Percentiles rank a stretch among this genome's conserved stretches.
These are phyloP conservation scores for Phytopythium boreale DNA, from an alignment of 352 stramenopile genomes.

Conservation along the genomic window DNA sequence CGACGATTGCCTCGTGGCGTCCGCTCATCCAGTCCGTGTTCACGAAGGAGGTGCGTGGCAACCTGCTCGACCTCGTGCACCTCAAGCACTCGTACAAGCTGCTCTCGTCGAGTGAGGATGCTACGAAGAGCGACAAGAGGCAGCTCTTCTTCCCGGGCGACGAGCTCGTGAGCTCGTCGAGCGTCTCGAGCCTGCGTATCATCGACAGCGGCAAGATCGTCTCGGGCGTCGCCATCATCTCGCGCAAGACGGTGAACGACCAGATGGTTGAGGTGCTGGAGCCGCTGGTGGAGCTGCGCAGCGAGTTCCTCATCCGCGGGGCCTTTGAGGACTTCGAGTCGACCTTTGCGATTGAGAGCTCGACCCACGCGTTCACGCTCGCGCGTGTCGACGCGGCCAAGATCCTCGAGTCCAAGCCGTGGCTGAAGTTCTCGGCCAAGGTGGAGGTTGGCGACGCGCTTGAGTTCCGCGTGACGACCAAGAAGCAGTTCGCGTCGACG, in stretches of 20 bases:
- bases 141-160: conserved; percentile 62
- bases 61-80: conserved; percentile 82
- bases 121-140: conserved; percentile 1
- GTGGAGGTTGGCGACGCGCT: conserved; percentile 46
- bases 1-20: conserved; percentile 77
- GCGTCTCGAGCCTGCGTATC: conserved; percentile 71
- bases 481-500: conserved; percentile 50
- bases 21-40: conserved; percentile 84
- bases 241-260: conserved; percentile 45
- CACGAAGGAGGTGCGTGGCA: conserved; percentile 75
- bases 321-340: conserved; percentile 71
- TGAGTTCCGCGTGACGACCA: conserved; percentile 48
- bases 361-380: conserved; percentile 38
- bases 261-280: conserved; percentile 55
- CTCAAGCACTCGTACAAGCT: conserved; percentile 85
- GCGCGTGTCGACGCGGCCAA: conserved; percentile 40
- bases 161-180: conserved; percentile 67
- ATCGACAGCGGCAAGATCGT: conserved; percentile 81
- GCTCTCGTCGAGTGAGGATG: conserved; percentile 21
- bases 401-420: conserved; percentile 63
- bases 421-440: conserved; percentile 37
- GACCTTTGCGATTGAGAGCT: conserved; percentile 64
- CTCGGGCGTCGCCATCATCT: conserved; percentile 64
- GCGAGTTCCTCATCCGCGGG: conserved; percentile 85
- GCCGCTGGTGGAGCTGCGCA: conserved; percentile 72